A percentile compares a stretch with the other conserved stretches of the same genome.
These are phyloP conservation scores for Candolleomyces efflorescens DNA, from an alignment of 768 basidiomycete species.

Conservation along the genomic window DNA sequence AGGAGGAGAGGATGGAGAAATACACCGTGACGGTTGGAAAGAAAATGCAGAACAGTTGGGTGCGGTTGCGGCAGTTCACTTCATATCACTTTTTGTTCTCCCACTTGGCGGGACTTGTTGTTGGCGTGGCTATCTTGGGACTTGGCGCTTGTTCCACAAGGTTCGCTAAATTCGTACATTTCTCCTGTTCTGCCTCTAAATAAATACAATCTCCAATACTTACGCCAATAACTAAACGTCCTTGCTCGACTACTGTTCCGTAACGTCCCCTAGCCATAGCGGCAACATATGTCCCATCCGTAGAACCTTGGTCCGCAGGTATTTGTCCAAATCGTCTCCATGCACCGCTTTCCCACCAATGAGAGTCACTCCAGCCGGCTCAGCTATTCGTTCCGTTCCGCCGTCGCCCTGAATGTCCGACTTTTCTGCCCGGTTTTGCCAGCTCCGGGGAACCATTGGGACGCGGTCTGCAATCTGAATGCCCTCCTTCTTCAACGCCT, in stretches of 20 bases:
- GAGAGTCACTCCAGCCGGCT: slow-evolving; percentile 64
- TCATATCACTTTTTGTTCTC: too few relatives aligned
- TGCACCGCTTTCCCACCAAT: slow-evolving; percentile 74
- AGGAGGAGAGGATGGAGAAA: background rate
- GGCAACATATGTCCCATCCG: slow-evolving; percentile 95
- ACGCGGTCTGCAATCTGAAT: slow-evolving; percentile 80
- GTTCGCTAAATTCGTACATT: too few relatives aligned
- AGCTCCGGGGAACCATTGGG: slow-evolving; percentile 91
- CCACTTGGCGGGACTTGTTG: too few relatives aligned
- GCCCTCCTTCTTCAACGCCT: slow-evolving; percentile 81
- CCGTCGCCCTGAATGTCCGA: slow-evolving; percentile 9
- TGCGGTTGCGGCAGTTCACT: too few relatives aligned
- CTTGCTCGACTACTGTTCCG: slow-evolving; percentile 6
- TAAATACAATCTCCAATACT: too few relatives aligned
- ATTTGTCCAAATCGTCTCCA: slow-evolving; percentile 89
- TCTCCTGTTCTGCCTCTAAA: too few relatives aligned
- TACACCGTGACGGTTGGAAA: too few relatives aligned
- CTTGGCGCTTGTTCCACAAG: too few relatives aligned
- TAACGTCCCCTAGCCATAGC: slow-evolving; percentile 40
- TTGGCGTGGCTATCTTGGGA: too few relatives aligned
- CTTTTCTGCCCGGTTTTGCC: slow-evolving; percentile 44
- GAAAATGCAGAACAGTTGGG: too few relatives aligned
- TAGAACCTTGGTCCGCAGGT: slow-evolving; percentile 92
- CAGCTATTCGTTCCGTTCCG: slow-evolving; percentile 25
- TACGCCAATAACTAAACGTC: slow-evolving; percentile 6